Base-by-base conservation (phyloP, 257 asterid species). In the Capsicum pubescens region DNA sequence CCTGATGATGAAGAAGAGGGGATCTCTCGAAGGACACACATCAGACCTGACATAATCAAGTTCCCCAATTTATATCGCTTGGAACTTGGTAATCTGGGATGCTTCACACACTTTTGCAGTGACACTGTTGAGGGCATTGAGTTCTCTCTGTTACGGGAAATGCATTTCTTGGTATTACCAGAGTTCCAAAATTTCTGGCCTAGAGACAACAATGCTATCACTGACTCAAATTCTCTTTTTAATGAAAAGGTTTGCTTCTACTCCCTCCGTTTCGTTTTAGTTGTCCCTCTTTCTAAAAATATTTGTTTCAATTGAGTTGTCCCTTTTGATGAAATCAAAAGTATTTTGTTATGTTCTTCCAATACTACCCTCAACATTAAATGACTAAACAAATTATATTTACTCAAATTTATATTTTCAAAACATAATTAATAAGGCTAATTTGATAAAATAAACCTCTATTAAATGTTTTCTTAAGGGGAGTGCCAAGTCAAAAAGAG, bases 111-210 rank as follows among this genome's bases (percentile, higher is more conserved):
- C 71, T 10, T 64, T 26, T 64, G 17, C 44, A 26, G 14, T 1
- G 44, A 26, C 71, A 26, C 16, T 26, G 44, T 64, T 64, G 71
- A 64, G 4, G 71, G 71, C 44, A 64, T 64, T 64, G 44, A 64
- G 71, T 64, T 64, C 44, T 44, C 71, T 26, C 71, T 8, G 71
- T 64, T 64, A 64, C 8, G 2, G 4, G 1, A 0, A 1, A 61
- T 61, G 15, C 0, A 3, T 14, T 19, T 61, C 14, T 0, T 0
- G 0, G 0, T 0, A 0, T 61, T 61, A 3, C 14, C 2, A 0
- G 2, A 8, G 4, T 64, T 64, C 9, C 8, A 26, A 26, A 64
- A 10, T 64, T 64, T 64, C 44, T 26, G 17, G 71, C 44, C 44
- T 4, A 11, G 3, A 64, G 8, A 3, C 44, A 26, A 11, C 42